Percentiles rank a stretch among this genome's conserved stretches.
Conservation (phyloP, 495 filamentous ascomycete genomes). For the Neurospora sp. region DNA sequence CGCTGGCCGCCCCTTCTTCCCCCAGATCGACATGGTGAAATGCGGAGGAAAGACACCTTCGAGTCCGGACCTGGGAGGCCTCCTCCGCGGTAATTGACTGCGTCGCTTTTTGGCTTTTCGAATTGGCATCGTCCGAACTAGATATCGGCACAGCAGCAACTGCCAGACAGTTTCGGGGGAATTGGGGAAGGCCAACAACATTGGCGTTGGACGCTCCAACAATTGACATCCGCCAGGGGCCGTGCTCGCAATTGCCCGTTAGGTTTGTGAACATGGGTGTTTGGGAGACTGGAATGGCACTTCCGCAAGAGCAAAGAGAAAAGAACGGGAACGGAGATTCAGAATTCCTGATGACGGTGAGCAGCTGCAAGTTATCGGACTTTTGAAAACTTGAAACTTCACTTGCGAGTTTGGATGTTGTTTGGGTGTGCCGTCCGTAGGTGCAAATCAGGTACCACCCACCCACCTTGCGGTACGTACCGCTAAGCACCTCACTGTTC, state of each 20-base stretch:
- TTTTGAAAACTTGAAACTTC: background rate
- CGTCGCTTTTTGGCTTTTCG: background rate
- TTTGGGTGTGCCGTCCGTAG: background rate
- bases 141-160: background rate
- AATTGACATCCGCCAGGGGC: background rate
- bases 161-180: background rate
- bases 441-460: background rate
- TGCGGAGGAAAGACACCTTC: background rate
- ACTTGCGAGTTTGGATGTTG: background rate
- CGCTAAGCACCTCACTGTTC: background rate
- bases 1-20: background rate
- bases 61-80: background rate
- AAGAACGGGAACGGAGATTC: background rate
- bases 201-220: background rate
- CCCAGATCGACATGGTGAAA: background rate
- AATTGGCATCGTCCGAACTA: background rate
- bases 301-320: background rate
- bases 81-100: background rate
- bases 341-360: background rate
- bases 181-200: background rate
- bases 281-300: background rate
- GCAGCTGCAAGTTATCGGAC: background rate
- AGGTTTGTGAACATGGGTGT: background rate
- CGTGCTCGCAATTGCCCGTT: background rate
- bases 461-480: background rate